A percentile compares a stretch with the other conserved stretches of the same genome.
phyloP scores from a whole-genome alignment of 2,329 filamentous ascomycete species.

The Arthrobotrys entomopaga region DNA sequence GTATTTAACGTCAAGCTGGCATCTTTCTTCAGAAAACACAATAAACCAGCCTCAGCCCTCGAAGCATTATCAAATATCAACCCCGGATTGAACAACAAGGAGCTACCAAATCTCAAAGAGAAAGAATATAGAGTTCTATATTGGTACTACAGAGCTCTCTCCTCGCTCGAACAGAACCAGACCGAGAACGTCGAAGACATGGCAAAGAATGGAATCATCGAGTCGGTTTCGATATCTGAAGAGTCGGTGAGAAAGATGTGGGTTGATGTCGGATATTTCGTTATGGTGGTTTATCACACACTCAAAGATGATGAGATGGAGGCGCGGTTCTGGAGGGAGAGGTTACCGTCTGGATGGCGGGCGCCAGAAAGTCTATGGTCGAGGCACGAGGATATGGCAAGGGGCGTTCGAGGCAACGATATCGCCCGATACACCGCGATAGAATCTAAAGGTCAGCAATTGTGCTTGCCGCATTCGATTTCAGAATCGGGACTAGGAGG shows the following conservation, averaged over 20 bases:
- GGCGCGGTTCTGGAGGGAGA: conserved; percentile 30
- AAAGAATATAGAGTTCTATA: conserved; percentile 13
- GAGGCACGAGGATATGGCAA: background rate
- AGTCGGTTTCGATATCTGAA: conserved; percentile 2
- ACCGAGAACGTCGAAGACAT: conserved; percentile 12
- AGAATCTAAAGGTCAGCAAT: background rate
- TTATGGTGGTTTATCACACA: conserved; percentile 11
- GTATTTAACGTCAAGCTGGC: conserved; percentile 7
- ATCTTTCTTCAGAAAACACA: conserved; percentile 20
- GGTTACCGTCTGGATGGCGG: conserved; percentile 14
- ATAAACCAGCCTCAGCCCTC: background rate
- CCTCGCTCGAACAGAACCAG: conserved; percentile 5
- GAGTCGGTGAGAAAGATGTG: conserved; percentile 7
- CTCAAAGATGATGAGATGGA: conserved; percentile 22
- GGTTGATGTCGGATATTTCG: conserved; percentile 33
- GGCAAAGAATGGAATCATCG: conserved; percentile 39
- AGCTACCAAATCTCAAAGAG: conserved; percentile 6
- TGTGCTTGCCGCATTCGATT: background rate
- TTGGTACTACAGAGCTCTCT: conserved; percentile 34
- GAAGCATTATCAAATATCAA: background rate
- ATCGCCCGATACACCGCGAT: background rate
- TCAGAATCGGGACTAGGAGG: background rate
- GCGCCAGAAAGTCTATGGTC: conserved; percentile 10
- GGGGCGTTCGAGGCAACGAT: background rate
- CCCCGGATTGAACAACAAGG: conserved; percentile 5